Conservation (phyloP, 1,139 yeast genomes). For the Groenewaldozyma sp. region DNA sequence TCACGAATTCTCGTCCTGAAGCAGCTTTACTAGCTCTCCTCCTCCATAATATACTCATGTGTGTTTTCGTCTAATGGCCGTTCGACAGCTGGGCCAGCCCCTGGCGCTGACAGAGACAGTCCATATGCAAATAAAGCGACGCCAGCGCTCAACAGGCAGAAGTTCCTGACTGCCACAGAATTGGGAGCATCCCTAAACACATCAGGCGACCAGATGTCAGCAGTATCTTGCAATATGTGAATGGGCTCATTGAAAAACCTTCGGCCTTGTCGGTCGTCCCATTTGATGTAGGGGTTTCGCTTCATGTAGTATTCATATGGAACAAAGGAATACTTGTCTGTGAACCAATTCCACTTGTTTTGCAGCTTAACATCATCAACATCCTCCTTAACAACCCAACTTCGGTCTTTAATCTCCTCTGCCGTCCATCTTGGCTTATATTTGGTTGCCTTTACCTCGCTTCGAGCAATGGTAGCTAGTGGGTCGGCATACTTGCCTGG, state of each 20-base stretch:
- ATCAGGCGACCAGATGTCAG: slow-evolving; percentile 87
- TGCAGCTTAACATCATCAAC: background rate
- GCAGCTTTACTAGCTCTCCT: too few relatives aligned
- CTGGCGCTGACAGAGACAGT: slow-evolving; percentile 52
- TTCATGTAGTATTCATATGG: slow-evolving; percentile 1
- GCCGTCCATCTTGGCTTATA: slow-evolving; percentile 1
- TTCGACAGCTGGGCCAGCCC: slow-evolving; percentile 70
- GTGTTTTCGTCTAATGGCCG: slow-evolving; percentile 30
- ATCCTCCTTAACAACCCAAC: slow-evolving; percentile 1
- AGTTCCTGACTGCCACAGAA: slow-evolving; percentile 47
- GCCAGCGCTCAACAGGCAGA: slow-evolving; percentile 44
- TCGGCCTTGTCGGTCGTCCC: slow-evolving; percentile 76
- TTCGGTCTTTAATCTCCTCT: slow-evolving; percentile 1
- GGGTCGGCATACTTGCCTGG: slow-evolving; percentile 1
- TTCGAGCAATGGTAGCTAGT: slow-evolving; percentile 2
- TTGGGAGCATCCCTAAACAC: slow-evolving; percentile 54
- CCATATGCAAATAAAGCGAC: slow-evolving; percentile 47
- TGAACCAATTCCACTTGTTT: background rate
- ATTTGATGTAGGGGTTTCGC: slow-evolving; percentile 51
- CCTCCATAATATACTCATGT: background rate
- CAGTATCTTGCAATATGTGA: slow-evolving; percentile 39
- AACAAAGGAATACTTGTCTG: slow-evolving; percentile 1
- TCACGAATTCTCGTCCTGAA: slow-evolving; percentile 27
- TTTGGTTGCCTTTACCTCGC: slow-evolving; percentile 1
- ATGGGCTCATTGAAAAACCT: slow-evolving; percentile 65